phyloP scores from a whole-genome alignment of 768 basidiomycete species.

The Amanita inopinata region DNA sequence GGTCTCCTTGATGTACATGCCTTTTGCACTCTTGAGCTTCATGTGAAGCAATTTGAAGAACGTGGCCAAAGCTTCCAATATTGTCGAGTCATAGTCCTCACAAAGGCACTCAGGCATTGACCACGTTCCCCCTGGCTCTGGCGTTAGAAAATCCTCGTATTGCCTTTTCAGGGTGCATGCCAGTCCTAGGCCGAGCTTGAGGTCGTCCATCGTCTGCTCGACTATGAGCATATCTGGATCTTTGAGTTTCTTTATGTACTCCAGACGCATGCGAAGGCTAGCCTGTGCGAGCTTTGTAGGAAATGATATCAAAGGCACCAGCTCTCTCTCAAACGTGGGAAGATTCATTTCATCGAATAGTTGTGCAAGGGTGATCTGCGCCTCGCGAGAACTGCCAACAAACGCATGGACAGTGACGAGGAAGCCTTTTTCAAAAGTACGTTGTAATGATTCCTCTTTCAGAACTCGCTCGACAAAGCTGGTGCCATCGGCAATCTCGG shows the following conservation, averaged over 20 bases:
- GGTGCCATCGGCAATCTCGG: constrained; percentile 54
- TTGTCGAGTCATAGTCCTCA: constrained; percentile 82
- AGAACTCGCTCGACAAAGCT: constrained; percentile 91
- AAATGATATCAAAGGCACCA: constrained; percentile 91
- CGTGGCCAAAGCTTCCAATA: constrained; percentile 76
- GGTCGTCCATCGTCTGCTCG: constrained; percentile 88
- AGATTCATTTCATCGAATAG: constrained; percentile 84
- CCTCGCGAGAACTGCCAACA: constrained; percentile 76
- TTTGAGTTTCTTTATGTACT: constrained; percentile 79
- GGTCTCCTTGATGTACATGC: constrained; percentile 95
- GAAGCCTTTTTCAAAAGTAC: constrained; percentile 87
- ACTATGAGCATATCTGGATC: constrained; percentile 87
- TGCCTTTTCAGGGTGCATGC: constrained; percentile 94
- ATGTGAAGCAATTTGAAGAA: constrained; percentile 94
- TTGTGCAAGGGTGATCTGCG: constrained; percentile 70
- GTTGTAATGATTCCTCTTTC: constrained; percentile 94
- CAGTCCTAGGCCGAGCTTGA: constrained; percentile 82
- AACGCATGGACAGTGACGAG: constrained; percentile 81
- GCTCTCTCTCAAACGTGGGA: constrained; percentile 81
- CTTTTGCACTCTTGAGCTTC: constrained; percentile 90
- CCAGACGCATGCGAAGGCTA: constrained; percentile 78
- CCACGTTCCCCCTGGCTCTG: constrained; percentile 86
- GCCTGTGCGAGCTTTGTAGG: constrained; percentile 93
- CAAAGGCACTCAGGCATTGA: constrained; percentile 80
- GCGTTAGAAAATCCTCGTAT: constrained; percentile 83